Evolutionary conservation across 176 grass and related monocot genomes (phyloP).

Genomic region (Bothriochloa decipiens): DNA sequence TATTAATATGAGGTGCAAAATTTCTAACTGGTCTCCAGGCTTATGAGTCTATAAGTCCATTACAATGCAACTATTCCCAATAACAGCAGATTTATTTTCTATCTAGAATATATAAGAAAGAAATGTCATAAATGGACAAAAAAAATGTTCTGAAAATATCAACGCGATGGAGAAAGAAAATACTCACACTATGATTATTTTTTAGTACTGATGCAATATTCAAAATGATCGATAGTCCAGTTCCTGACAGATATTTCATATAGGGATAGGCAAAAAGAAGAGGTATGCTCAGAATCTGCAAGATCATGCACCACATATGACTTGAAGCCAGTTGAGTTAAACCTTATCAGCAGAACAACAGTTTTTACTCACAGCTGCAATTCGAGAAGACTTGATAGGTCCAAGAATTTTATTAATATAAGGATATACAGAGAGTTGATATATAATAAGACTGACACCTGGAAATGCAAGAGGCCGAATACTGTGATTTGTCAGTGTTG

Average conservation of each 20-base stretch:
- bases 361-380: slow-evolving; percentile 60
- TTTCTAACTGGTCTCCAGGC: not conserved
- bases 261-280: slow-evolving; percentile 67
- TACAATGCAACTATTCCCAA: not conserved
- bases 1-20: not conserved
- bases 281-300: slow-evolving; percentile 61
- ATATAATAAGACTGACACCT: slow-evolving; percentile 71
- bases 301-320: not conserved
- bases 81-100: not conserved
- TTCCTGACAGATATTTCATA: slow-evolving; percentile 59
- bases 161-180: not conserved
- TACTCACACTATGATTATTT: slow-evolving; percentile 56
- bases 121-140: not conserved
- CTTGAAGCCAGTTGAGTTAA: not conserved
- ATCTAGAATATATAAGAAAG: not conserved
- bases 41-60: no score
- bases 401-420: slow-evolving; percentile 57
- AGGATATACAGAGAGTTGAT: slow-evolving; percentile 68
- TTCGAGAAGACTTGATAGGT: slow-evolving; percentile 53
- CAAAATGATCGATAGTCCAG: slow-evolving; percentile 48
- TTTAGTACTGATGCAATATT: slow-evolving; percentile 59
- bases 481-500: not conserved
- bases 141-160: not conserved
- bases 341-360: slow-evolving; percentile 27
- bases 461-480: slow-evolving; percentile 32